These are phyloP conservation scores for Metschnikowia drakensbergensis DNA, from an alignment of 805 yeast genomes.

Conservation along the genomic window DNA sequence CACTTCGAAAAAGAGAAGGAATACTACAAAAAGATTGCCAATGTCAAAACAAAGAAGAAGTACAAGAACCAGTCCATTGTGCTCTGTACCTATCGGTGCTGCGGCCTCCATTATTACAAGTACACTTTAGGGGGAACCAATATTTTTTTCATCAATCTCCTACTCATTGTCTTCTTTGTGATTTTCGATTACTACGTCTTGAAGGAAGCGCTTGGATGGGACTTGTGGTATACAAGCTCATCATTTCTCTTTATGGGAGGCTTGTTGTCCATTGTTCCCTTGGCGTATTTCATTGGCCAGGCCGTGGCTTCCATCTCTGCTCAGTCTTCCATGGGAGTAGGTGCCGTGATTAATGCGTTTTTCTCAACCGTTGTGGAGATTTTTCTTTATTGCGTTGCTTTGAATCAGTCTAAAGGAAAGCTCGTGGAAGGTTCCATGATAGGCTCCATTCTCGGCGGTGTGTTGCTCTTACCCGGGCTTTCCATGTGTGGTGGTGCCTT, in stretches of 20 bases:
- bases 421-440: constrained; percentile 95
- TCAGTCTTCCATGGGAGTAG: constrained; percentile 97
- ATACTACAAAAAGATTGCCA: constrained; percentile 34
- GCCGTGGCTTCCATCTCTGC: constrained; percentile 99
- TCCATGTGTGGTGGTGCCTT: constrained; percentile 98
- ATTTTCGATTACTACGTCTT: constrained; percentile 71
- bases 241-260: constrained; percentile 69
- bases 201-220: constrained; percentile 39
- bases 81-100: constrained; percentile 86
- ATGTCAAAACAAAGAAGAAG: constrained; percentile 25
- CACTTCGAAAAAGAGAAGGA: constrained; percentile 59
- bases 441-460: constrained; percentile 92
- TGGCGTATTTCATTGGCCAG: constrained; percentile 96
- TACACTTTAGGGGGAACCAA: constrained; percentile 96
- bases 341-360: constrained; percentile 97
- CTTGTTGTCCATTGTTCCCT: constrained; percentile 80
- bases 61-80: constrained; percentile 58
- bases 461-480: constrained; percentile 83
- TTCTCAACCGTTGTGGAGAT: constrained; percentile 95
- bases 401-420: constrained; percentile 77
- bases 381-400: constrained; percentile 86
- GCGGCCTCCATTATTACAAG: constrained; percentile 91
- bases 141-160: constrained; percentile 82
- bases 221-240: constrained; percentile 53
- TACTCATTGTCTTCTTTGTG: constrained; percentile 75